Conservation (phyloP, 352 stramenopile species). For the Pythium chondricola region DNA sequence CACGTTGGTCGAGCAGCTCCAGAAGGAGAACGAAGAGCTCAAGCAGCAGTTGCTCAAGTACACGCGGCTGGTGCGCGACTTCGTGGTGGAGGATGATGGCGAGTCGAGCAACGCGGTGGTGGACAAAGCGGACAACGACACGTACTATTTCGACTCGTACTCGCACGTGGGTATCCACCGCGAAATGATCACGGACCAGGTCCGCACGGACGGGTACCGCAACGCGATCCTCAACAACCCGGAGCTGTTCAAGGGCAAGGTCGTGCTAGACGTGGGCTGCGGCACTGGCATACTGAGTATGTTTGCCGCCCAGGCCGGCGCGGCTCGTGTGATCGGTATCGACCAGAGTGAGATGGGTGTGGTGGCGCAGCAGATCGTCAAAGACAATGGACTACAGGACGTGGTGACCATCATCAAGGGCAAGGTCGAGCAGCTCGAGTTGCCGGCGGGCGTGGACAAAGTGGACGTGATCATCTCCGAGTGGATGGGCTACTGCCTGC, state of each 20-base stretch:
- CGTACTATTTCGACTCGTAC: constrained; percentile 99
- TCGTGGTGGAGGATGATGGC: constrained; percentile 61
- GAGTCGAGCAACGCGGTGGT: constrained; percentile 12
- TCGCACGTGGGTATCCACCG: constrained; percentile 98
- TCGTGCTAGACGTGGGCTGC: constrained; percentile 97
- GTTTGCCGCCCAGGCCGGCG: constrained; percentile 92
- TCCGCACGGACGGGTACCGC: constrained; percentile 96
- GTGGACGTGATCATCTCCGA: constrained; percentile 98
- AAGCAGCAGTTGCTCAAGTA: constrained; percentile 72
- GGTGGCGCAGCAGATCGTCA: constrained; percentile 93
- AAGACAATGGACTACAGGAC: constrained; percentile 88
- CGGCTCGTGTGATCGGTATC: constrained; percentile 91
- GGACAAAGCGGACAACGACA: constrained; percentile 62
- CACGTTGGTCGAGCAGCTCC: constrained; percentile 35
- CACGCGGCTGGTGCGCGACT: constrained; percentile 58
- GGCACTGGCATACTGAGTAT: constrained; percentile 97
- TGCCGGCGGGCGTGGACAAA: constrained; percentile 81
- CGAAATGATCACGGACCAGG: constrained; percentile 89
- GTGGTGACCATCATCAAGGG: constrained; percentile 93
- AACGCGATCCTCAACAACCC: constrained; percentile 97
- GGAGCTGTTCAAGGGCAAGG: constrained; percentile 96
- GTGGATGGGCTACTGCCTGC: constrained; percentile 98
- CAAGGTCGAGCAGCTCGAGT: constrained; percentile 93
- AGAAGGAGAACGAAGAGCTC: constrained; percentile 63
- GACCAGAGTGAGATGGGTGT: constrained; percentile 94